These are phyloP conservation scores for Clonostachys chloroleuca DNA, from an alignment of 2,329 filamentous ascomycete genomes.

Conservation along the genomic window DNA sequence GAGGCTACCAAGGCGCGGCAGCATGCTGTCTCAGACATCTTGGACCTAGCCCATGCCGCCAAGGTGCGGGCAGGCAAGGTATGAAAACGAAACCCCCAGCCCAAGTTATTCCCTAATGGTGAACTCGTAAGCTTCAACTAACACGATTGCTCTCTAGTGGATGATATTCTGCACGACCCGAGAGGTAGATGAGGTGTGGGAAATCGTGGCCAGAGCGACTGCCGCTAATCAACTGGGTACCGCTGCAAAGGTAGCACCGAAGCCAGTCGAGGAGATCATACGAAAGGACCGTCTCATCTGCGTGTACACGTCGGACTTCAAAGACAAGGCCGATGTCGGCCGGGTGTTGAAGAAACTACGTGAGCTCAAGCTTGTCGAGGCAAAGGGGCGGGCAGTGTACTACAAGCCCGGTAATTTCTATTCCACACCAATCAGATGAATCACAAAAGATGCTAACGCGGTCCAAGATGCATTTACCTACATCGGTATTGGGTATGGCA, in stretches of 20 bases:
- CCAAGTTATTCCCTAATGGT: not conserved
- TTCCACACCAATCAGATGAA: not conserved
- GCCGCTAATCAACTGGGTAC: conserved; percentile 66
- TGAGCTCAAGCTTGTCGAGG: conserved; percentile 54
- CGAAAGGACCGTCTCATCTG: conserved; percentile 59
- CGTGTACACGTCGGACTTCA: conserved; percentile 74
- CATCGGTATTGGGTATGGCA: conserved; percentile 55
- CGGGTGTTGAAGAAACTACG: conserved; percentile 61
- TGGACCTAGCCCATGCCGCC: conserved; percentile 53
- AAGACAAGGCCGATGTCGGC: conserved; percentile 61
- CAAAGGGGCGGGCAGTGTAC: conserved; percentile 52
- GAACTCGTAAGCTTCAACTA: conserved; percentile 10
- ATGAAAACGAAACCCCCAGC: conserved; percentile 1
- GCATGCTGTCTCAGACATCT: conserved; percentile 48
- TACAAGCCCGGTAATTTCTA: conserved; percentile 67
- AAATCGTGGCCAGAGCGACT: conserved; percentile 60
- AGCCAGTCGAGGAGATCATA: conserved; percentile 30
- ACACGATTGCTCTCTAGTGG: conserved; percentile 48
- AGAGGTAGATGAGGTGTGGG: conserved; percentile 62
- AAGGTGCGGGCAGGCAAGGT: conserved; percentile 65
- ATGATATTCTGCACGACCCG: conserved; percentile 60
- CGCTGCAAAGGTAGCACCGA: conserved; percentile 66
- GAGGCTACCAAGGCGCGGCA: conserved; percentile 46
- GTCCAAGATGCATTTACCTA: conserved; percentile 62
- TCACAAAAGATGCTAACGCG: conserved; percentile 5